Evolutionary conservation across 306 rosid species (phyloP), one percentile per base, ranked within the genome.

Genomic region (Pterocarpus macrocarpus): DNA sequence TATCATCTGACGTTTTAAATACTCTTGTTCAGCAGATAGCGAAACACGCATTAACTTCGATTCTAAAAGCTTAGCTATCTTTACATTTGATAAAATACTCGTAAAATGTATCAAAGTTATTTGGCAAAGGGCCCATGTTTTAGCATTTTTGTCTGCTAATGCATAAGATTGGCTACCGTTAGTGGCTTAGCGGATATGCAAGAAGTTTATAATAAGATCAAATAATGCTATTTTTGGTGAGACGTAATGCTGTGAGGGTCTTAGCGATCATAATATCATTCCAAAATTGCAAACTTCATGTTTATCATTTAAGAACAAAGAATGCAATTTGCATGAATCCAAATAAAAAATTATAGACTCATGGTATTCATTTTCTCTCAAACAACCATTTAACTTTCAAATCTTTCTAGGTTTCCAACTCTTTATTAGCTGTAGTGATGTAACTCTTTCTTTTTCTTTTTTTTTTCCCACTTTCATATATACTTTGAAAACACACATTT

Each of bases 241-340:
- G 36, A 39, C 44, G 45, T 49, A 38, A 34, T 68, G 47, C 39
- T 45, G 7, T 67, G 8, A 34, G 35, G 12, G 28, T 43, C 22
- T 69, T 69, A 69, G 50, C 61, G 66, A 50, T 63, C 73, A 11
- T 34, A 50, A 62, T 38, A 76, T 82, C 85, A 68, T 82, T 69
- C 81, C 69, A 75, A 69, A 82, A 35, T 58, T 76, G 85, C 49
- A 49, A 69, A 76, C 5, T 61, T 82, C 45, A 44, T 59, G 50
- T n/a, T 49, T 69, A 82, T 75, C 72, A 68, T 71, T 75, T 75
- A 9, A 69, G 81, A 1, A 43, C 57, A 74, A 41, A 64, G 15
- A 14, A 67, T 2, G 14, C 77, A 61, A 61, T 22, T 76, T 81
- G 80, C 75, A 28, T 41, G 34, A 67, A 39, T 73, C n/a, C 14